Evolutionary conservation across 164 flowering plant species (phyloP).

Genomic region (Hamamelis virginiana): DNA sequence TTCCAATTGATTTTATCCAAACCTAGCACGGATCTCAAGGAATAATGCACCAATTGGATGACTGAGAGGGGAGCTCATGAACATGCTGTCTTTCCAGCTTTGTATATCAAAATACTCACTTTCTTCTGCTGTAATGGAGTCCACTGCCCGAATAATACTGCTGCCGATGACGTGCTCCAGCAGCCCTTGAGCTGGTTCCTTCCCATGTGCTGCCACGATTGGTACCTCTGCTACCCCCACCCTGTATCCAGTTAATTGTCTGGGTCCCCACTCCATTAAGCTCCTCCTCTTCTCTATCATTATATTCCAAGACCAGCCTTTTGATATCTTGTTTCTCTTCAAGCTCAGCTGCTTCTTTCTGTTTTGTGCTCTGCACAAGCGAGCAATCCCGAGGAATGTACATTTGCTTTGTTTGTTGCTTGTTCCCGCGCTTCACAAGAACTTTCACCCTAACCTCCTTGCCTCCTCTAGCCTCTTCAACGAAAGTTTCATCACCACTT

Average conservation of each 20-base stretch:
- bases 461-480: conserved; percentile 66
- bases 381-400: conserved; percentile 77
- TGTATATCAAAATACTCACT: conserved; percentile 17
- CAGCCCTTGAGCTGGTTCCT: conserved; percentile 50
- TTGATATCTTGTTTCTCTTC: conserved; percentile 97
- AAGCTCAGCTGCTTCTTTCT: conserved; percentile 95
- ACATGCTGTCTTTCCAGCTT: background rate
- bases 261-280: conserved; percentile 61
- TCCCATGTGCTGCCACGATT: conserved; percentile 70
- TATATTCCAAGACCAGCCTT: conserved; percentile 85
- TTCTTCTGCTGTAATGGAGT: conserved; percentile 61
- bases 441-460: conserved; percentile 84
- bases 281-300: conserved; percentile 94
- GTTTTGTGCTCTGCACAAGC: conserved; percentile 85
- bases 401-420: conserved; percentile 92
- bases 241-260: conserved; percentile 49
- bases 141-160: conserved; percentile 57
- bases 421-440: conserved; percentile 91
- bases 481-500: conserved; percentile 80
- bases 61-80: background rate
- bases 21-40: background rate
- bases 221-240: conserved; percentile 43
- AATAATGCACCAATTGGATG: background rate
- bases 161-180: conserved; percentile 57
- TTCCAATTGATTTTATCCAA: background rate